A percentile compares a stretch with the other conserved stretches of the same genome.
These are phyloP conservation scores for Mucor plumbeus DNA, from an alignment of 371 early-diverging fungal genomes.

Conservation along the genomic window DNA sequence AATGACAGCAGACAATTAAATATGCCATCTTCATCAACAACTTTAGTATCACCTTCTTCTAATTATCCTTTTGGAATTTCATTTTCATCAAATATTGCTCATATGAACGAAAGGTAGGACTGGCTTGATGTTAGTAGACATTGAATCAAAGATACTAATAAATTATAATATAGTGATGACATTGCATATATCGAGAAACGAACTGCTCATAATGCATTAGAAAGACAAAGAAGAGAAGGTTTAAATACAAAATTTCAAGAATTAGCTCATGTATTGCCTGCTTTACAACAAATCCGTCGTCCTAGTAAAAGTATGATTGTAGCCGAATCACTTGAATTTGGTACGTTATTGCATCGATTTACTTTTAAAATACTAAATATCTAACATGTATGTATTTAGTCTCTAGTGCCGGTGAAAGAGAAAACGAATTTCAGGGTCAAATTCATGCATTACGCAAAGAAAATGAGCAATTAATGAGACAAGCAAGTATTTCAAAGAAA, in stretches of 20 bases:
- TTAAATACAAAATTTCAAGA: slow-evolving; percentile 80
- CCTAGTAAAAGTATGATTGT: slow-evolving; percentile 84
- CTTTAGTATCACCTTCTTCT: slow-evolving; percentile 3
- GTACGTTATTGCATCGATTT: slow-evolving; percentile 22
- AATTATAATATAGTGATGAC: slow-evolving; percentile 9
- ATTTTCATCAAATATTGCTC: slow-evolving; percentile 3
- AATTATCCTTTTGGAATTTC: slow-evolving; percentile 15
- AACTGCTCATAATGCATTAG: slow-evolving; percentile 81
- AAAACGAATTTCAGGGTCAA: slow-evolving; percentile 31
- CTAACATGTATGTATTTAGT: slow-evolving; percentile 23
- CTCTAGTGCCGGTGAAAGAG: slow-evolving; percentile 28
- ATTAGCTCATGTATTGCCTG: slow-evolving; percentile 75
- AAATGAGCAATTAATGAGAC: slow-evolving; percentile 39
- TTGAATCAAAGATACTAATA: not conserved
- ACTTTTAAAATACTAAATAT: not conserved
- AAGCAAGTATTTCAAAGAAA: slow-evolving; percentile 25
- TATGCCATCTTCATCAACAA: not conserved
- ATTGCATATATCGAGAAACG: slow-evolving; percentile 54
- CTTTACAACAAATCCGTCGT: slow-evolving; percentile 73
- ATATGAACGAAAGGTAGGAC: slow-evolving; percentile 12
- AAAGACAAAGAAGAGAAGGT: slow-evolving; percentile 80
- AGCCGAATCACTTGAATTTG: slow-evolving; percentile 72
- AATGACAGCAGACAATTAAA: slow-evolving; percentile 12
- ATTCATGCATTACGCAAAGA: slow-evolving; percentile 35
- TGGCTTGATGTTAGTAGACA: not conserved